Conservation (phyloP, 768 basidiomycete genomes). For the Trametes gibbosa region DNA sequence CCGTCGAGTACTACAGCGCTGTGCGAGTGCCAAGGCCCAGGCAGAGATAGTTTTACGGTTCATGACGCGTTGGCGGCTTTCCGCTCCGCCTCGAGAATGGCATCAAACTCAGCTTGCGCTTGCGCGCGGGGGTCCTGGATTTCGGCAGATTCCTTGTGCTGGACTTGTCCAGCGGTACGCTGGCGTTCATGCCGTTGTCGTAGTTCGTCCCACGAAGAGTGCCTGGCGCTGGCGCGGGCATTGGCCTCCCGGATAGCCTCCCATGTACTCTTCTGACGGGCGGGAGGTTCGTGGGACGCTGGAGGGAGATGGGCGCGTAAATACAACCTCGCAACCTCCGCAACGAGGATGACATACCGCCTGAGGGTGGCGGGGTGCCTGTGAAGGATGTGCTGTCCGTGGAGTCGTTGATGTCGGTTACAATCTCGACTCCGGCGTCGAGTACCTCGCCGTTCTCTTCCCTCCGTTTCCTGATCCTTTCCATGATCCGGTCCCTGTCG, state of each 20-base stretch:
- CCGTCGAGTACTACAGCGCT: neutral
- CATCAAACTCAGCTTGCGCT: slow-evolving; percentile 59
- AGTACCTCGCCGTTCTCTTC: slow-evolving; percentile 12
- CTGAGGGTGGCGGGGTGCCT: neutral
- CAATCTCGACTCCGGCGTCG: slow-evolving; percentile 1
- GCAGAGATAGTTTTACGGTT: neutral
- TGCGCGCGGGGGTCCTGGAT: slow-evolving; percentile 31
- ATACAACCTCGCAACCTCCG: neutral
- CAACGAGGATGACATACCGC: neutral
- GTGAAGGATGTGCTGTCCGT: slow-evolving; percentile 3
- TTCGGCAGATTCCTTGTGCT: slow-evolving; percentile 6
- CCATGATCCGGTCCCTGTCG: slow-evolving; percentile 11
- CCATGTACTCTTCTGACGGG: slow-evolving; percentile 45
- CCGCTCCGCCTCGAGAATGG: slow-evolving; percentile 57
- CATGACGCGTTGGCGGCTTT: slow-evolving; percentile 25
- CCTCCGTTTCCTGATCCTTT: slow-evolving; percentile 13
- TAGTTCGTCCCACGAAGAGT: slow-evolving; percentile 67
- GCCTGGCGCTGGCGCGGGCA: slow-evolving; percentile 34
- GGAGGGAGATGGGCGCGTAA: neutral
- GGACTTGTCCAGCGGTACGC: slow-evolving; percentile 18
- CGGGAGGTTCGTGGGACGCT: slow-evolving; percentile 6
- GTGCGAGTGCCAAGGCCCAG: neutral
- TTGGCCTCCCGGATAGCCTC: slow-evolving; percentile 64
- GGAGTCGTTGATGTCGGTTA: slow-evolving; percentile 10
- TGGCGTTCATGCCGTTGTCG: slow-evolving; percentile 54